Base-by-base conservation (phyloP, 78 protist species). In the Diacronema lutheri region DNA sequence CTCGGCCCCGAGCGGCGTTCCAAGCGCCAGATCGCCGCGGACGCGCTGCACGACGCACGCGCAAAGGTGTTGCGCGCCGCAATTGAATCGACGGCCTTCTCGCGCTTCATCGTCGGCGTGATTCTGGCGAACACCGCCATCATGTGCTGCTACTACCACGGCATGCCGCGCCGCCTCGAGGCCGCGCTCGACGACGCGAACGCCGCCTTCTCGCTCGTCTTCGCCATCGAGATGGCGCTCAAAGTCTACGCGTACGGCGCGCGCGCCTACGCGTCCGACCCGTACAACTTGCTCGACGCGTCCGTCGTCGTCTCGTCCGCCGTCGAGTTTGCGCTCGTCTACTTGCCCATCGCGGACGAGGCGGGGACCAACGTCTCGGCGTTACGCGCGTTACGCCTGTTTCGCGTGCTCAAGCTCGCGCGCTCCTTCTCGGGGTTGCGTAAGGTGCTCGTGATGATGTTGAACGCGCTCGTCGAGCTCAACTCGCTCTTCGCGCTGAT, bases 341-440 rank as follows among this genome's bases (percentile, higher is more conserved):
- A 71, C 21, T 7, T 26, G 33, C 16, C 33, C 10, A 3, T 37
- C 12, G 19, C 33, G 26, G 38, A 21, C 41, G 0, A 1, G 40
- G 0, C 25, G n/a, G 41, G 41, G 26, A 20, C 11, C 72, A 12
- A 5, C 44, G 72, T 88, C 81, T 31, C 85, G 0, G 74, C 61
- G 56, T 74, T 90, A 21, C 86, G 92, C 12, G 83, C 69, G 19
- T 7, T 90, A 4, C 92, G 92, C 35, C 19, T 85, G 40, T 35
- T 90, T 25, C 88, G 91, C 29, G 37, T 88, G 29, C 41, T 88
- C 62, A 65, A 71, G 58, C 66, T 88, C 41, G 86, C 76, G 13
- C 78, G 82, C 26, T n/a, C 85, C n/a, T 31, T 83, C 78, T 1
- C 11, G 2, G 9, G 37, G 20, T 46, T 88, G 74, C 44, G 80